Evolutionary conservation across 78 protist genomes (phyloP).

Genomic region (Isochrysis galbana): DNA sequence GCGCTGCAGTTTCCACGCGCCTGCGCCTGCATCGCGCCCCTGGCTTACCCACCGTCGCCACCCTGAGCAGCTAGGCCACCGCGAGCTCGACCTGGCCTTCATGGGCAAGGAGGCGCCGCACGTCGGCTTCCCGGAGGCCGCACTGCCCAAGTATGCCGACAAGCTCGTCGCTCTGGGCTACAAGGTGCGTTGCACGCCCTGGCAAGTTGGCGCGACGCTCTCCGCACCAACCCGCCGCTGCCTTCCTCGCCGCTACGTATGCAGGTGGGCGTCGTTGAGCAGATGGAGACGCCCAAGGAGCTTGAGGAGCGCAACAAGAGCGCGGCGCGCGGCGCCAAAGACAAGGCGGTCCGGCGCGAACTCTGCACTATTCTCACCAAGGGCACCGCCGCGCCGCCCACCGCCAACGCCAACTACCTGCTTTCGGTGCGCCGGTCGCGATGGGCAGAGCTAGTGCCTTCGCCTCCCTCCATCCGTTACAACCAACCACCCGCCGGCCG

Average conservation of each 20-base stretch:
- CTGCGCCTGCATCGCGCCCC: not conserved
- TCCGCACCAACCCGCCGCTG: too few relatives aligned
- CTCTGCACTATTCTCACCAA: not conserved
- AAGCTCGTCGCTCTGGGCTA: constrained; percentile 30
- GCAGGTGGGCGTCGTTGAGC: constrained; percentile 41
- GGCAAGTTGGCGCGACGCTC: too few relatives aligned
- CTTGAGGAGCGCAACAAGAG: constrained; percentile 14
- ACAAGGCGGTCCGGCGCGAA: constrained; percentile 11
- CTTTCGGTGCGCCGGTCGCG: not conserved
- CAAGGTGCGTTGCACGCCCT: too few relatives aligned
- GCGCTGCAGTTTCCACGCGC: not conserved
- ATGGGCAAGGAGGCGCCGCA: constrained; percentile 27
- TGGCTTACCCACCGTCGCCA: not conserved
- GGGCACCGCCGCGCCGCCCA: not conserved
- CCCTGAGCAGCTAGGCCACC: not conserved
- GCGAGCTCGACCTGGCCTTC: constrained; percentile 37
- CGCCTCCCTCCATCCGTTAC: too few relatives aligned
- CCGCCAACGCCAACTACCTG: not conserved
- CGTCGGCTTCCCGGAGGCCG: constrained; percentile 46
- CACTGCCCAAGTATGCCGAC: constrained; percentile 26
- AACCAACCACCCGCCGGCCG: too few relatives aligned
- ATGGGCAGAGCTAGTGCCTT: too few relatives aligned
- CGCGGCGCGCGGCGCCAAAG: not conserved
- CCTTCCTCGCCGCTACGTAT: too few relatives aligned
- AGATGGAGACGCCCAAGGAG: constrained; percentile 42